A percentile compares a stretch with the other conserved stretches of the same genome.
Conservation (phyloP, 1,139 yeast species). For the Geotrichum klebahnii region DNA sequence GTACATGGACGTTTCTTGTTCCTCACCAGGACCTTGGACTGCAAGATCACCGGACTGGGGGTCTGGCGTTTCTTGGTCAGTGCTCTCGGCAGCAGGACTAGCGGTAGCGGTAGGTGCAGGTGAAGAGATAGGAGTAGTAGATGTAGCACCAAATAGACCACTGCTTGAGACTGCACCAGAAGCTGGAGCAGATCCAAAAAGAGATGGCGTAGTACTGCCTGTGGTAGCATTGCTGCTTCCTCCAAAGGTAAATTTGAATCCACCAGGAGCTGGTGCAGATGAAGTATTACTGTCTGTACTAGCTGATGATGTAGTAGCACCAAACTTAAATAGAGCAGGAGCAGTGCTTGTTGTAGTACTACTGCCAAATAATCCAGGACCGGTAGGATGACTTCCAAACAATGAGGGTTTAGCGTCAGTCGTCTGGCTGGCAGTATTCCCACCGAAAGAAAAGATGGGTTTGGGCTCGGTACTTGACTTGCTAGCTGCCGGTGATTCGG, state of each 20-base stretch:
- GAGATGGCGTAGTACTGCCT: not conserved
- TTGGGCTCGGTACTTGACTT: too few relatives aligned
- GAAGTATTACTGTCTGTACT: too few relatives aligned
- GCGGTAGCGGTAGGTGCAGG: constrained; percentile 11
- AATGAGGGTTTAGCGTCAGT: too few relatives aligned
- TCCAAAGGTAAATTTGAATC: constrained; percentile 3
- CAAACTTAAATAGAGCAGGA: constrained; percentile 30
- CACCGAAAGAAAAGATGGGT: too few relatives aligned
- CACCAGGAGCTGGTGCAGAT: not conserved
- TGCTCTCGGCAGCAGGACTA: constrained; percentile 23
- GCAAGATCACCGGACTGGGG: constrained; percentile 32
- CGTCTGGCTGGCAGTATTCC: too few relatives aligned
- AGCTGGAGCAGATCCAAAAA: constrained; percentile 9
- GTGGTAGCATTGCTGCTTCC: not conserved
- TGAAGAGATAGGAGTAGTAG: constrained; percentile 11
- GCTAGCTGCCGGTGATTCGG: too few relatives aligned
- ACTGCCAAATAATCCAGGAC: too few relatives aligned
- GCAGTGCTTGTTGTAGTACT: too few relatives aligned
- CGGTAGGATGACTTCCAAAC: too few relatives aligned
- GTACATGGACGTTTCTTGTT: constrained; percentile 62
- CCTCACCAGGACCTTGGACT: constrained; percentile 74
- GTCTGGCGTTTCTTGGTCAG: constrained; percentile 24
- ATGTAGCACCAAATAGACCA: not conserved
- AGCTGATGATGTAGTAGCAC: constrained; percentile 10
- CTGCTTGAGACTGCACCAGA: not conserved